Base-by-base conservation (phyloP, 371 early-diverging fungal genomes). In the Vairimorpha necatrix region DNA sequence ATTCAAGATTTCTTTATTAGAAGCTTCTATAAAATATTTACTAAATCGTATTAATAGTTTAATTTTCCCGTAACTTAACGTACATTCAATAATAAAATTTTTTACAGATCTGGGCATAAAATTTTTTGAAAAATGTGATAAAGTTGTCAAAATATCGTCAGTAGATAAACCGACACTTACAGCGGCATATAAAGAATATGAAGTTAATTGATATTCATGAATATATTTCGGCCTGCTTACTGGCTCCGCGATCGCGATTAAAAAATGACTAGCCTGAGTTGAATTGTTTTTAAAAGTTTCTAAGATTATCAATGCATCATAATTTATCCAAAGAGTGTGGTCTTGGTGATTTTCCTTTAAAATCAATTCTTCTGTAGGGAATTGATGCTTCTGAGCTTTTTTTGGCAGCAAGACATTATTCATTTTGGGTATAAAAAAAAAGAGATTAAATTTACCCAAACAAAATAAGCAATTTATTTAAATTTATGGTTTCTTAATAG, bases 241-340 rank as follows among this genome's bases (percentile, higher is more conserved):
- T 39, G 99, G 99, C 85, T 99, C 99, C 54, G 94, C 91, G 66
- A 99, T 96, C 13, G 99, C 93, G 24, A 95, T 91, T 48, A 99
- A 85, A 84, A 99, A 97, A 86, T 97, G 98, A 67, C 91, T 92
- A 0, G 98, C 98, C 81, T 92, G 92, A 72, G 90, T 91, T 22
- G 93, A 91, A 68, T 93, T 90, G 20, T 92, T 90, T 1, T 94
- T 92, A 75, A 93, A 94, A 0, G 92, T 93, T 86, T 99, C 99
- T 1, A 99, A 87, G 69, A 96, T 92, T 67, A 98, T 94, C 65
- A 90, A 88, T 11, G 92, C 94, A 70, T 92, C 90, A 36, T 92
- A 90, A 78, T 89, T 90, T 50, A 98, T 94, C 94, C 94, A 97
- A 39, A 99, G 85, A 26, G 99, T 96, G 32, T 93, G 88, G 2